Percentiles rank a stretch among this genome's conserved stretches.
Evolutionary conservation across 176 grass and related monocot species (phyloP).

Genomic region (Carex pumila): DNA sequence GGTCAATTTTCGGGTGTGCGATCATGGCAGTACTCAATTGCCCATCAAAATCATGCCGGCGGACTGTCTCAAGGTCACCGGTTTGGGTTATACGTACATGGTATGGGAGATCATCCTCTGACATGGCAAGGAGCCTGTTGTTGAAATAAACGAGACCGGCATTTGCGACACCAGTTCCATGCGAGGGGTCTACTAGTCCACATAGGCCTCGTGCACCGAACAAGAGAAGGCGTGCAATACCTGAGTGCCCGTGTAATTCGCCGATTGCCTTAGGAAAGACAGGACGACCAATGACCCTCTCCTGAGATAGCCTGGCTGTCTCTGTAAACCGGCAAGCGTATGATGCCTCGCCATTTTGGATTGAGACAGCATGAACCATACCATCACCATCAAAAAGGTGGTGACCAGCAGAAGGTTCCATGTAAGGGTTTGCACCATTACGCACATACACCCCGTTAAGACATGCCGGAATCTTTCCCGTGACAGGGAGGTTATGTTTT

Average conservation of each 20-base stretch:
- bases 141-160: slow-evolving; percentile 80
- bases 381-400: slow-evolving; percentile 96
- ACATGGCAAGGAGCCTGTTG: slow-evolving; percentile 85
- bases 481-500: slow-evolving; percentile 15
- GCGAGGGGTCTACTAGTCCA: slow-evolving; percentile 50
- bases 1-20: slow-evolving; percentile 81
- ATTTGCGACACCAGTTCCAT: slow-evolving; percentile 80
- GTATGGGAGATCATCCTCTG: slow-evolving; percentile 90
- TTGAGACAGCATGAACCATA: slow-evolving; percentile 70
- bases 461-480: slow-evolving; percentile 56
- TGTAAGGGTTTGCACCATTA: slow-evolving; percentile 81
- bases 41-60: slow-evolving; percentile 57
- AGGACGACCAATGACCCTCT: slow-evolving; percentile 19
- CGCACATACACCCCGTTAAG: slow-evolving; percentile 68
- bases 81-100: slow-evolving; percentile 40
- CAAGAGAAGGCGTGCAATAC: slow-evolving; percentile 50
- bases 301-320: slow-evolving; percentile 49
- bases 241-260: slow-evolving; percentile 85
- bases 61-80: slow-evolving; percentile 55
- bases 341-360: slow-evolving; percentile 47
- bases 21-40: slow-evolving; percentile 64
- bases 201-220: slow-evolving; percentile 54
- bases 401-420: slow-evolving; percentile 47
- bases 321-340: slow-evolving; percentile 83
- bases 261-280: slow-evolving; percentile 94